Base-by-base conservation (phyloP, 2,329 filamentous ascomycete species). In the Cyphellophora attinorum region DNA sequence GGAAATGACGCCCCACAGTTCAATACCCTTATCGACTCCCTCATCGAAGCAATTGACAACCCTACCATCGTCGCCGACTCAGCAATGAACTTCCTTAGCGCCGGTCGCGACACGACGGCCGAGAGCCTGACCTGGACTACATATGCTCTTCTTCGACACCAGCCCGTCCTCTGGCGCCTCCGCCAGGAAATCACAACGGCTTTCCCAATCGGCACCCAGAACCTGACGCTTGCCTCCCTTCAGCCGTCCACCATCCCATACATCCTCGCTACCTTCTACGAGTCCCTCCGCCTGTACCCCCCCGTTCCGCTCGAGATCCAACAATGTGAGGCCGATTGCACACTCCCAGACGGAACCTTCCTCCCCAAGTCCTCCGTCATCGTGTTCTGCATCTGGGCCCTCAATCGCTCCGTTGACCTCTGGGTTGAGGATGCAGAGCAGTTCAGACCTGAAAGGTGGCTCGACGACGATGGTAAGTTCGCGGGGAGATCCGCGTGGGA, bases 251-350 rank as follows among this genome's bases (percentile, higher is more conserved):
- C 25, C 25, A 48, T 72, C 21, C 74, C 76, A 3, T 78, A 74
- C 50, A 65, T 64, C n/a, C 65, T 70, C 42, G 73, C 76, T 23
- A 65, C 72, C 10, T 78, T 58, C 49, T 74, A 76, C 52, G 76
- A 81, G 48, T 53, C 70, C 2, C 57, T 81, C 3, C 68, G 76
- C 3, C 59, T 80, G 5, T 78, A 72, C 43, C 76, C 76, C 3
- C 75, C 76, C 2, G 70, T 81, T 17, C 76, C 76, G 1, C 74
- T 81, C 40, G 76, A 81, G 49, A 70, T 81, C 44, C 76, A 76
- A 50, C 73, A 81, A 53, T 67, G 66, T 40, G 63, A 67, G 15
- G 51, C 60, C 34, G 52, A 62, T 12, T 67, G 67, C 3, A 69
- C 65, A 0, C 61, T 81, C 2, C 42, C 51, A 0, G 53, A 51